A percentile compares a stretch with the other conserved stretches of the same genome.
Evolutionary conservation across 306 rosid genomes (phyloP).

Genomic region (Dalbergia cultrata): DNA sequence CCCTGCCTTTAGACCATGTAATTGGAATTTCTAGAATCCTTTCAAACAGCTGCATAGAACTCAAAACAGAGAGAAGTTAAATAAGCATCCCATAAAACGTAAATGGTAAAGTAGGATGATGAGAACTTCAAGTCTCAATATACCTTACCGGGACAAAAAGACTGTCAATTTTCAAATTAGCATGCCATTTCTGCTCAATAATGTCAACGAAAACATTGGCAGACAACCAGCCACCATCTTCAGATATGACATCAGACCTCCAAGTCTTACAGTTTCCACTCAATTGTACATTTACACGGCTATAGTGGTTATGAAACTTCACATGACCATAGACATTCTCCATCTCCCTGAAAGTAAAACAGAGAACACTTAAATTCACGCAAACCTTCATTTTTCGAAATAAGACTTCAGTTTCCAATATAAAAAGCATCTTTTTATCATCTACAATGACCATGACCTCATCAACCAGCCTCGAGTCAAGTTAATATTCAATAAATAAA

Average conservation of each 20-base stretch:
- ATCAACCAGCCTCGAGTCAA: conserved; percentile 34
- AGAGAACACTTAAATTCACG: conserved; percentile 21
- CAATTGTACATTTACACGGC: conserved; percentile 70
- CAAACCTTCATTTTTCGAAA: conserved; percentile 21
- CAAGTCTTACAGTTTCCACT: conserved; percentile 91
- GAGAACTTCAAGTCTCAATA: conserved; percentile 38
- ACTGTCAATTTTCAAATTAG: conserved; percentile 78
- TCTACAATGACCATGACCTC: conserved; percentile 27
- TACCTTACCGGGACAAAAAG: conserved; percentile 88
- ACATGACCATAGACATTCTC: conserved; percentile 85
- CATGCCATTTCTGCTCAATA: conserved; percentile 88
- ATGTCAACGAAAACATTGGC: conserved; percentile 82
- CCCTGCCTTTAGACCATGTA: conserved; percentile 87
- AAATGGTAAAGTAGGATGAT: conserved; percentile 28
- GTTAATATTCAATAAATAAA: conserved; percentile 23
- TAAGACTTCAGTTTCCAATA: conserved; percentile 19
- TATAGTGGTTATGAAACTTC: conserved; percentile 81
- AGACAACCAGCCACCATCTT: conserved; percentile 96
- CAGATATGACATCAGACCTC: conserved; percentile 73
- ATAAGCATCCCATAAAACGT: conserved; percentile 38
- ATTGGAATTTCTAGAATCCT: conserved; percentile 90
- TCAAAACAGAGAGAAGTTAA: conserved; percentile 42
- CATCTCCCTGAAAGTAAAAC: conserved; percentile 70
- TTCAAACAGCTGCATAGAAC: conserved; percentile 86
- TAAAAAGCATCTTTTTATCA: conserved; percentile 11